phyloP scores from a whole-genome alignment of 1,284 basidiomycete species.

The Cerioporus squamosus region DNA sequence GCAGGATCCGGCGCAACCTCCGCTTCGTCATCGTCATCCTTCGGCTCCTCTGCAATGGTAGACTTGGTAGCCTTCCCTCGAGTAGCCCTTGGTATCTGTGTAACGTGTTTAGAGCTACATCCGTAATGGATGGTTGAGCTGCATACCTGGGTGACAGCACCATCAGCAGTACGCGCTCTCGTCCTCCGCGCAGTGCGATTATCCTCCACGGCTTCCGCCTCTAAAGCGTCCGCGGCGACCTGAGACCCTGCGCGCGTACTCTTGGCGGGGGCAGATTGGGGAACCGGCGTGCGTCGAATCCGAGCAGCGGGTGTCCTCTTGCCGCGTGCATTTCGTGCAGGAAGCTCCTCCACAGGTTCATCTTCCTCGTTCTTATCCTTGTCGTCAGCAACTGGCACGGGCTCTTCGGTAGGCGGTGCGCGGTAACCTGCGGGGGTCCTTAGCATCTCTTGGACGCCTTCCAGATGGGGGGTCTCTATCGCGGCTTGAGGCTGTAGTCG shows the following conservation, averaged over 20 bases:
- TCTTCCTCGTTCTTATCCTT: conserved; percentile 12
- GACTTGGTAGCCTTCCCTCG: conserved; percentile 15
- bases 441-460: conserved; percentile 42
- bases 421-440: conserved; percentile 34
- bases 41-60: conserved; percentile 10
- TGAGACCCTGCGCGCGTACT: conserved; percentile 19
- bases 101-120: no score
- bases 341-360: conserved; percentile 5
- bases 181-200: conserved; percentile 13
- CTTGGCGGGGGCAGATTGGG: conserved; percentile 15
- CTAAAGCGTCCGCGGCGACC: neutral
- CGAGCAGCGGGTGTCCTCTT: conserved; percentile 17
- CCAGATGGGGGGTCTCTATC: conserved; percentile 39
- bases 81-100: conserved; percentile 1
- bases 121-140: neutral
- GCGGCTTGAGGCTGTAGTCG: conserved; percentile 11
- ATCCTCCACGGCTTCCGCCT: neutral
- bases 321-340: conserved; percentile 12
- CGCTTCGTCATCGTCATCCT: conserved; percentile 16
- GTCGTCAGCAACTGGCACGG: neutral
- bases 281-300: conserved; percentile 22
- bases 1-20: neutral
- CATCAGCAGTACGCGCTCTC: conserved; percentile 22
- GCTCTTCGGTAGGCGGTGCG: neutral
- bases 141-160: conserved; percentile 20